These are phyloP conservation scores for Protomyces gravidus DNA, from an alignment of 1,139 yeast species.

Conservation along the genomic window DNA sequence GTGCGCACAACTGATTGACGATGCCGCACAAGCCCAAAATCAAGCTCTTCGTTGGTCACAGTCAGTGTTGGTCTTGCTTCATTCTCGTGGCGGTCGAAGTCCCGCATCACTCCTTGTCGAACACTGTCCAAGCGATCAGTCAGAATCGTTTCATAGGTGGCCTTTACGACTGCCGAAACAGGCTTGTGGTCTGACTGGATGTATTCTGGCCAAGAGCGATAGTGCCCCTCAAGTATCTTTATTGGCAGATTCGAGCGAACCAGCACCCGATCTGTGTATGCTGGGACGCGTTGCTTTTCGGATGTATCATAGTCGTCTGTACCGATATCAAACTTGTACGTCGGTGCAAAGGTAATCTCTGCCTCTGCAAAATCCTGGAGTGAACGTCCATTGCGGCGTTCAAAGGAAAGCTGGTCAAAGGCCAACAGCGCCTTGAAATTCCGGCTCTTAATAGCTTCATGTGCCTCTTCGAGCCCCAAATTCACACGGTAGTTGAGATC, in stretches of 20 bases:
- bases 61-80: constrained; percentile 20
- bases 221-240: not conserved
- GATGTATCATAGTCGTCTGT: constrained; percentile 37
- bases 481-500: constrained; percentile 69
- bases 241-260: constrained; percentile 5
- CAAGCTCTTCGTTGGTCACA: constrained; percentile 11
- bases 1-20: not conserved
- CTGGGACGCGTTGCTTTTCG: constrained; percentile 62
- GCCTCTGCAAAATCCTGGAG: constrained; percentile 64
- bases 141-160: constrained; percentile 21
- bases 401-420: constrained; percentile 56
- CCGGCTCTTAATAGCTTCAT: constrained; percentile 45
- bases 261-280: constrained; percentile 69
- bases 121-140: constrained; percentile 7
- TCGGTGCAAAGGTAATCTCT: constrained; percentile 63
- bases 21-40: constrained; percentile 8
- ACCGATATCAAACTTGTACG: constrained; percentile 55
- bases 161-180: constrained; percentile 51
- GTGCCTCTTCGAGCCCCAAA: constrained; percentile 46
- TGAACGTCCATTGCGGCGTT: constrained; percentile 52
- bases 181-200: constrained; percentile 73
- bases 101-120: constrained; percentile 4
- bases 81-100: constrained; percentile 28
- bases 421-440: constrained; percentile 51
- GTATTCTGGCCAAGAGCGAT: constrained; percentile 40